Evolutionary conservation across 1,284 basidiomycete species (phyloP), one percentile per base, ranked within the genome.

Genomic region (Cutaneotrichosporon cyanovorans): DNA sequence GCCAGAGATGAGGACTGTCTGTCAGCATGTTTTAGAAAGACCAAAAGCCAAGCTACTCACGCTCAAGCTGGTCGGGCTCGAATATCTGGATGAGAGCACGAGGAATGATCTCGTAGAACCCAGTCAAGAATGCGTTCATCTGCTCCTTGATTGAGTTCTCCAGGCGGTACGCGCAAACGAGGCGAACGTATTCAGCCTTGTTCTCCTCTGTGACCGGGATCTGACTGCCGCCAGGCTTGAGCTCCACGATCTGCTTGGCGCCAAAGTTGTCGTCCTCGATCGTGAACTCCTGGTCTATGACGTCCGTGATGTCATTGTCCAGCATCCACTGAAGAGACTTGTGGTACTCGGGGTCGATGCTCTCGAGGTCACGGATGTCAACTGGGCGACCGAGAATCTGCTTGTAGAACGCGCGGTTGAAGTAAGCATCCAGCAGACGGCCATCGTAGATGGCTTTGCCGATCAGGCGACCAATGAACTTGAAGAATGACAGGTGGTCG

Each of bases 91-190:
- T 72, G 21, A 76, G 61, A 23, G 61, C 56, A 40, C 60, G 56
- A 37, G 62, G 72, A 54, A 67, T 68, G 57, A 75, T 71, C 28
- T 98, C 93, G 72, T 96, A 91, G 76, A 98, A 96, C 0, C 95
- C 95, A 40, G 78, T 78, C 4, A 91, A 79, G 56, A 98, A 79
- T 38, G 85, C 84, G 69, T 95, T 87, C 55, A 95, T 90, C 71
- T 97, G 93, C n/a, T 91, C 85, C 66, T 87, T 86, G 75, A 97
- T 97, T 10, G 91, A 95, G 50, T 87, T 87, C 61, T 90, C 87
- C 22, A 99, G 75, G 19, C 93, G 81, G 69, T 96, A 95, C 65
- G 93, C 67, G 33, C 70, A 65, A 4, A 69, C 63, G 82, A 51
- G 87, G 83, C 42, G 88, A 84, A 98, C 91, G 65, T 97, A 98